Base-by-base conservation (phyloP, 768 basidiomycete species). In the Lenzites betulinus region DNA sequence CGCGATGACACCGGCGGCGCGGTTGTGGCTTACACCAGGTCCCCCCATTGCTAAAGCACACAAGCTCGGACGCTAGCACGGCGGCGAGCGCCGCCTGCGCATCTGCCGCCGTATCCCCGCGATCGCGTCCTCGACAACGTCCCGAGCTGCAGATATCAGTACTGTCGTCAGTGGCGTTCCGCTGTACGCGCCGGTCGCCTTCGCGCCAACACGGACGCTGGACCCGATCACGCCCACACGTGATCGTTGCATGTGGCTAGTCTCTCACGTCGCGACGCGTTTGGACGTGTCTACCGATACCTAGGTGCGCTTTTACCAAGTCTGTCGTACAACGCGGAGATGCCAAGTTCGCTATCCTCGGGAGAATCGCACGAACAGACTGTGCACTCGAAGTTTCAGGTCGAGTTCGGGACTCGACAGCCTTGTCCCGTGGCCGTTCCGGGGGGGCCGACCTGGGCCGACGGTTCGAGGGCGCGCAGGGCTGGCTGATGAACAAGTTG, bases 191-290 rank as follows among this genome's bases (percentile, higher is more conserved):
- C 11, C 30, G 30, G 18, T 25, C 26, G 41, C 26, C n/a, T n/a
- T 12, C 47, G 30, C 49, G 33, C 4, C 25, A 30, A 50, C 49
- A 18, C 49, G 49, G 49, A 35, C 49, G 30, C 2, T 35, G 49
- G 51, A 3, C 51, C 22, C 51, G 51, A 38, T 51, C 51, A 20
- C 18, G 33, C 3, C 12, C n/a, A 20, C 62, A 66, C 65, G 65
- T 66, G 65, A 63, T 44, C 61, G 61, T 58, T 59, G 54, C 65
- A 66, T 66, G 53, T 53, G 64, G 63, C 50, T 63, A 54, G 55
- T 44, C 47, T 51, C 51, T 41, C 56, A 48, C 52, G 39, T 26
- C 46, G 39, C 28, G 44, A 51, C 56, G 56, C 55, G 55, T 56
- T 25, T 48, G n/a, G 38, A 60, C 51, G 51, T 35, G 48, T 48